Base-by-base conservation (phyloP, 306 rosid genomes). In the Coriaria nepalensis region DNA sequence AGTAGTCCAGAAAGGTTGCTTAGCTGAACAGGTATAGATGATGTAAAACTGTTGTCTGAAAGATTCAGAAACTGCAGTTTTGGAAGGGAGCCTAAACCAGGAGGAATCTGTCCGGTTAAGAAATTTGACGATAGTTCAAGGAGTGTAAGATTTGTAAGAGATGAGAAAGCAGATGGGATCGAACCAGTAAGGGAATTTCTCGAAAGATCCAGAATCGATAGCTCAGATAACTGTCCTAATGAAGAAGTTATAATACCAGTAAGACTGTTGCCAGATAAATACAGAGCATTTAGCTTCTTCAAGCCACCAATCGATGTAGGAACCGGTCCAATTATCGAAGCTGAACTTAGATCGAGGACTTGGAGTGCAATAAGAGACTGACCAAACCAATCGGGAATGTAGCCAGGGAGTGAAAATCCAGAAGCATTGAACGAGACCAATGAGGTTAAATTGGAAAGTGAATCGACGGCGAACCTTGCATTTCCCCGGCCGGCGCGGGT, bases 311-410 rank as follows among this genome's bases (percentile, higher is more conserved):
- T 53, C 8, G 94, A 73, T 29, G 56, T 41, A 54, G 98, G 98
- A 38, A 92, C 59, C 42, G 61, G 42, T 48, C 86, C 94, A 13
- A 10, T 49, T 11, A 92, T 62, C 4, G 83, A 75, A 60, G 85
- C 74, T 68, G 68, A 79, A 10, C 98, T 56, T 5, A 92, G 69
- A 65, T 92, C 94, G 57, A 92, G 87, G 48, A 49, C 55, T 45
- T 66, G 57, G 7, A 92, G 92, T 6, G 65, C 53, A 50, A 43
- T 32, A 51, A 90, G 79, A 2, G 49, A 57, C 37, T 37, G 68
- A 38, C 96, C 94, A n/a, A 92, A 79, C 96, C 76, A 85, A 35
- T 77, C 81, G 7, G 98, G 98, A 51, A 92, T 82, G 10, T 75
- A 62, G 10, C 93, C 98, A 9, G 77, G 93, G 7, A 92, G 94